A percentile compares a stretch with the other conserved stretches of the same genome.
These are phyloP conservation scores for Heliocybe sulcata DNA, from an alignment of 1,284 basidiomycete species.

Conservation along the genomic window DNA sequence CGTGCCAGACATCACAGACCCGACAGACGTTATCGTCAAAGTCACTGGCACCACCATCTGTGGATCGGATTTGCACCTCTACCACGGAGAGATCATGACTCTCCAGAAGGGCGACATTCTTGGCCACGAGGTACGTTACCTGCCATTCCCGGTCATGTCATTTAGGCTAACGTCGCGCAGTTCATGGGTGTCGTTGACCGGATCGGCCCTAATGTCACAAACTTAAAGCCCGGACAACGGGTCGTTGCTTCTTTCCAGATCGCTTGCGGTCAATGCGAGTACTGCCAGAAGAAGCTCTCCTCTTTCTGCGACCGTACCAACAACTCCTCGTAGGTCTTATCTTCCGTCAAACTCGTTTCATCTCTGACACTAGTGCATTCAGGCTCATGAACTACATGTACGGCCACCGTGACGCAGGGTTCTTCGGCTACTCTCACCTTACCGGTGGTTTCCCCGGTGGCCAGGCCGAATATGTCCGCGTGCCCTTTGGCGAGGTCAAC, in stretches of 20 bases:
- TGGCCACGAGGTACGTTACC: slow-evolving; percentile 52
- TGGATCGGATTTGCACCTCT: slow-evolving; percentile 64
- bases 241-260: slow-evolving; percentile 77
- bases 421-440: slow-evolving; percentile 72
- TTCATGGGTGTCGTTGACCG: slow-evolving; percentile 68
- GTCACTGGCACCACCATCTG: slow-evolving; percentile 70
- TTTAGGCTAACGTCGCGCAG: slow-evolving; percentile 10
- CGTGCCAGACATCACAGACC: slow-evolving; percentile 62
- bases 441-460: slow-evolving; percentile 71
- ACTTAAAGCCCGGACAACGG: slow-evolving; percentile 54
- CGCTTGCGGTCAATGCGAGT: slow-evolving; percentile 68
- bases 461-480: slow-evolving; percentile 55
- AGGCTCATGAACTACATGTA: slow-evolving; percentile 61
- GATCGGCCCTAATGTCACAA: slow-evolving; percentile 55
- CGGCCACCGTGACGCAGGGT: slow-evolving; percentile 62
- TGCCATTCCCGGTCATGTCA: not conserved
- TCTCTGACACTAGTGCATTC: too few relatives aligned
- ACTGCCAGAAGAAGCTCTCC: slow-evolving; percentile 66
- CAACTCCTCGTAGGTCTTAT: slow-evolving; percentile 43
- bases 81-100: slow-evolving; percentile 57
- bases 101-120: slow-evolving; percentile 71
- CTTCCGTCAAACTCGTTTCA: slow-evolving; percentile 3
- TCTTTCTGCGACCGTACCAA: slow-evolving; percentile 73
- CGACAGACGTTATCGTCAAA: slow-evolving; percentile 59
- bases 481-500: slow-evolving; percentile 69